A percentile compares a stretch with the other conserved stretches of the same genome.
These are phyloP conservation scores for Backusella macrospora DNA, from an alignment of 192 early-diverging fungal species.

Conservation along the genomic window DNA sequence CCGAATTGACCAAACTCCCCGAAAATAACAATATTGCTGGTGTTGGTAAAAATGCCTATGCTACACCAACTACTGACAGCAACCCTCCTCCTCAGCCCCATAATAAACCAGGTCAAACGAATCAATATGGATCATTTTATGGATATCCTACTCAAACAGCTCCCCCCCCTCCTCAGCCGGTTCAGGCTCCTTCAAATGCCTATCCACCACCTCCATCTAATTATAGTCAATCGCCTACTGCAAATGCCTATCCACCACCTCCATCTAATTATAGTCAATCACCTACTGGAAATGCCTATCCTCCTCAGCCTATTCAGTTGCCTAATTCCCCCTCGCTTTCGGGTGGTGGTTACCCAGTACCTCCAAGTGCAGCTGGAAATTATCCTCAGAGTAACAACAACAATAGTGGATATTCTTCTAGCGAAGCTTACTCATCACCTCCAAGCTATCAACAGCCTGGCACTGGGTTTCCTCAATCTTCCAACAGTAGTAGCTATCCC, in stretches of 20 bases:
- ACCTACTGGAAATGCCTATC: neutral
- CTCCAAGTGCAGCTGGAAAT: neutral
- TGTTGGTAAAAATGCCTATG: slow-evolving; percentile 13
- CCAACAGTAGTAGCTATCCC: neutral
- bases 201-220: slow-evolving; percentile 20
- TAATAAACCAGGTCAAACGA: neutral
- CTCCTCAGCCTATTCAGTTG: neutral
- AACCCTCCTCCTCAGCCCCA: slow-evolving; percentile 24
- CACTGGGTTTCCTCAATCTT: neutral
- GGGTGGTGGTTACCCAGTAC: neutral
- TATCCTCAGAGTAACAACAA: neutral
- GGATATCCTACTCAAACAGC: slow-evolving; percentile 35
- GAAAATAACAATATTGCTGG: slow-evolving; percentile 33
- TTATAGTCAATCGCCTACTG: neutral
- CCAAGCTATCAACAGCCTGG: neutral
- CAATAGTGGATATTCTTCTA: neutral
- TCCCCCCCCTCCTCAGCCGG: slow-evolving; percentile 34
- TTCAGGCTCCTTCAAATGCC: neutral
- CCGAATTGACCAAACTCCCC: slow-evolving; percentile 28
- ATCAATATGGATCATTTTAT: slow-evolving; percentile 39
- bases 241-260: slow-evolving; percentile 18
- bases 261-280: neutral
- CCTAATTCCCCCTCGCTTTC: neutral
- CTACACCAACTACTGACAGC: slow-evolving; percentile 19
- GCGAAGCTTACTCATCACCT: neutral